A percentile compares a stretch with the other conserved stretches of the same genome.
Evolutionary conservation across 2,329 filamentous ascomycete genomes (phyloP).

Genomic region (Tolypocladium amazonense): DNA sequence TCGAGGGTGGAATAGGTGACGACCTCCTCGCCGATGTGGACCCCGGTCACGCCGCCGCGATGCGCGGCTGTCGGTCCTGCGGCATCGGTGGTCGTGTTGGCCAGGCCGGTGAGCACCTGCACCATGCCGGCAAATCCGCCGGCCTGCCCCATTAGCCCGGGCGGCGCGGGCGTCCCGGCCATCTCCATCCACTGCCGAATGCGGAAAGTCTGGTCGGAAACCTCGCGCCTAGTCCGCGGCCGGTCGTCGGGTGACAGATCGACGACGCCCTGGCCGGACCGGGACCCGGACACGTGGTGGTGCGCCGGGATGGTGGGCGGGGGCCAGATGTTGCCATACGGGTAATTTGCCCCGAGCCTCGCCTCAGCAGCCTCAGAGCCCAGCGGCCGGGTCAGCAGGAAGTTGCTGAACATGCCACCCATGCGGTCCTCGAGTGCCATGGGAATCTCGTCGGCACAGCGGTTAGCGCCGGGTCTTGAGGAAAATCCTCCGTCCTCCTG

Average conservation of each 20-base stretch:
- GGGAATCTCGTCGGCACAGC: slow-evolving; percentile 39
- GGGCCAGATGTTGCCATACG: slow-evolving; percentile 60
- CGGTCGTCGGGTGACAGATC: slow-evolving; percentile 16
- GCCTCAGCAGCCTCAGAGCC: slow-evolving; percentile 22
- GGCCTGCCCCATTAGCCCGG: slow-evolving; percentile 17
- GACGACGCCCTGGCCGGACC: slow-evolving; percentile 12
- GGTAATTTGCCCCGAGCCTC: slow-evolving; percentile 20
- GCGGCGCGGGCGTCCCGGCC: slow-evolving; percentile 19
- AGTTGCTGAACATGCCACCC: slow-evolving; percentile 50
- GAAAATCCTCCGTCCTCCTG: slow-evolving; percentile 10
- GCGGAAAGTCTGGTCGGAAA: slow-evolving; percentile 62
- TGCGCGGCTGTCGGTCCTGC: background rate
- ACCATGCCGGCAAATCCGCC: slow-evolving; percentile 11
- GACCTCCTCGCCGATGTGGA: slow-evolving; percentile 43
- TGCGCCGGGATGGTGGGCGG: slow-evolving; percentile 57
- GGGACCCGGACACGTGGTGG: slow-evolving; percentile 35
- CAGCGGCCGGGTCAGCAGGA: slow-evolving; percentile 52
- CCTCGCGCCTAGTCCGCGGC: slow-evolving; percentile 42
- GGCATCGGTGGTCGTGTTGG: background rate
- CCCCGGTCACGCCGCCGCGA: slow-evolving; percentile 18
- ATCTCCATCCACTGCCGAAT: slow-evolving; percentile 70
- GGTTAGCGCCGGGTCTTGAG: slow-evolving; percentile 16
- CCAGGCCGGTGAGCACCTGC: slow-evolving; percentile 5
- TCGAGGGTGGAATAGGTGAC: slow-evolving; percentile 64
- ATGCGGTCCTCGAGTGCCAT: slow-evolving; percentile 37